Base-by-base conservation (phyloP, 768 basidiomycete genomes). In the Brasilioporus rufonigricans region DNA sequence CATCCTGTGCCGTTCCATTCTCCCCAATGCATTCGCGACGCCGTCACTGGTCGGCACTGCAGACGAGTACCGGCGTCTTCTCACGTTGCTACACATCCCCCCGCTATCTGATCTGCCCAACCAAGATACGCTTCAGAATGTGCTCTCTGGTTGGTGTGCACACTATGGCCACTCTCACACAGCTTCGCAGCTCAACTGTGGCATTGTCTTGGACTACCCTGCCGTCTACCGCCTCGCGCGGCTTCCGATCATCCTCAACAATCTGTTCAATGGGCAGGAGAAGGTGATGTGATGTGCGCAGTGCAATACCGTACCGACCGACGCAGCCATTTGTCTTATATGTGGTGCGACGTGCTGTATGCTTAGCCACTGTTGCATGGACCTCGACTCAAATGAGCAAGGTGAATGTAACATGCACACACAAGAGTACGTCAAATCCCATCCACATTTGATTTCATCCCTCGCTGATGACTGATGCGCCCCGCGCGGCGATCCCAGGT, bases 401-500 rank as follows among this genome's bases (percentile, higher is more conserved):
- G 97, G 96, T 27, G 96, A 98, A 66, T 98, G 95, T 69, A 99
- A 98, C 68, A 83, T 90, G 78, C 97, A 98, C 67, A 91, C 88
- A 48, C 80, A 93, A 80, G 89, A 91, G 96, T 97, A 66, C 66
- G 52, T 53, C 27, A 9, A 29, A 29, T 9, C 4, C 27, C 27
- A 29, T 29, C 27, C 27, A 29, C 9, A 9, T 29, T 29, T 9
- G 4, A 29, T 29, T 29, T 29, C 9, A 9, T 29, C 27, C 27
- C 27, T 29, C 27, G 9, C 27, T 29, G 27, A 29, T 9, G 27
- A 29, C 9, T 9, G 27, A 29, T 29, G 9, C 27, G 27, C 27
- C 9, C 27, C 9, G 27, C 9, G 9, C 4, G 27, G n/a, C n/a
- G n/a, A n/a, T n/a, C n/a, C n/a, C 60, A 98, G 96, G 52, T 98